Evolutionary conservation across 2,329 filamentous ascomycete genomes (phyloP).

Genomic region (Trichoderma afroharzianum): DNA sequence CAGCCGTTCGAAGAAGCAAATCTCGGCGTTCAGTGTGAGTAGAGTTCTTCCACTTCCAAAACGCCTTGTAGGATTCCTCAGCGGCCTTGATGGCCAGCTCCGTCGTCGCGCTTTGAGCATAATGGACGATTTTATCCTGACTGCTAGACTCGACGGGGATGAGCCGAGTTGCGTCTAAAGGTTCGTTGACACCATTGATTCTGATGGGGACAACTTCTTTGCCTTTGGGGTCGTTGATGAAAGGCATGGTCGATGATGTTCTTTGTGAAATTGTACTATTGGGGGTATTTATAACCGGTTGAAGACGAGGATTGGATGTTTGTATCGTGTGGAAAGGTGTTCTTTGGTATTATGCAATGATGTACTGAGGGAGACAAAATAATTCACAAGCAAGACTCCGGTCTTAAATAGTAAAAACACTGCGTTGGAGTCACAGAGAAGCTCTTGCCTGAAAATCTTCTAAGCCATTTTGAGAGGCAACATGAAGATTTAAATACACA

Average conservation of each 20-base stretch:
- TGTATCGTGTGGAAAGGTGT: neutral
- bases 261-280: neutral
- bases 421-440: neutral
- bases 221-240: conserved; percentile 10
- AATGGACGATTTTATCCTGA: conserved; percentile 1
- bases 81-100: conserved; percentile 52
- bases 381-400: neutral
- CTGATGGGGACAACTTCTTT: conserved; percentile 9
- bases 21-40: conserved; percentile 60
- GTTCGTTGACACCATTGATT: conserved; percentile 1
- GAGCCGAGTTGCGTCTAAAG: neutral
- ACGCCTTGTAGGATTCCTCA: conserved; percentile 58
- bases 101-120: conserved; percentile 41
- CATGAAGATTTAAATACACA: neutral
- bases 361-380: neutral
- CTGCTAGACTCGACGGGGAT: conserved; percentile 1
- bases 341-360: neutral
- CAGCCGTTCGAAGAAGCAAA: conserved; percentile 66
- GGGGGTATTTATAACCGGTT: neutral
- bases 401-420: neutral
- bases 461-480: neutral
- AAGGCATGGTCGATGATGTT: neutral
- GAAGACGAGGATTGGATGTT: neutral
- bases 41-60: conserved; percentile 64
- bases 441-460: neutral